These are phyloP conservation scores for Pachysandra terminalis DNA, from an alignment of 164 flowering plant species.

Conservation along the genomic window DNA sequence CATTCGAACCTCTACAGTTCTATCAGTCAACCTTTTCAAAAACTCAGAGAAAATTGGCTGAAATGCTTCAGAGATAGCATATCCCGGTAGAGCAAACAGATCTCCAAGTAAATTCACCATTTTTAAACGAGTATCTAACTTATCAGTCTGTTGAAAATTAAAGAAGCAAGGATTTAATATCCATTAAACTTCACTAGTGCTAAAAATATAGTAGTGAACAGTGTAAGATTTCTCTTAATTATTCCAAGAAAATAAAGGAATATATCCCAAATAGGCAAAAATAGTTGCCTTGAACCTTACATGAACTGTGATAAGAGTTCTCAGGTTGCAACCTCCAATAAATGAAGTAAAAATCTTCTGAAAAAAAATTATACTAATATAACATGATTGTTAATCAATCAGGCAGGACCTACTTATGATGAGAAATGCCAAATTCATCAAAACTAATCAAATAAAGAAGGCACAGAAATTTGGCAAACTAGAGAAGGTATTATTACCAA, in stretches of 20 bases:
- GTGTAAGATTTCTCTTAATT: neutral
- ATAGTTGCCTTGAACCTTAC: neutral
- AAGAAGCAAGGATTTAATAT: slow-evolving; percentile 5
- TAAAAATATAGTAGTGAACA: neutral
- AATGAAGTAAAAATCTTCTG: neutral
- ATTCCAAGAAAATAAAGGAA: neutral
- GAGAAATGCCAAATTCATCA: neutral
- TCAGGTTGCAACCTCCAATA: neutral
- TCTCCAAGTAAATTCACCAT: slow-evolving; percentile 82
- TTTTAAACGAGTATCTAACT: slow-evolving; percentile 68
- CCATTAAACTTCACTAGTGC: neutral
- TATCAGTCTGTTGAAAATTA: slow-evolving; percentile 59
- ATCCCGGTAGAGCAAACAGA: slow-evolving; percentile 67
- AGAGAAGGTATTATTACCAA: slow-evolving; percentile 54
- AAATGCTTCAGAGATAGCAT: slow-evolving; percentile 57
- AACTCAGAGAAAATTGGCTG: slow-evolving; percentile 81
- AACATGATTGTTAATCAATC: neutral
- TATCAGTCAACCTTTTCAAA: slow-evolving; percentile 88
- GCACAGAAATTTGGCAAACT: neutral
- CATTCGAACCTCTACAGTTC: slow-evolving; percentile 77
- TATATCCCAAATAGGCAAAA: neutral
- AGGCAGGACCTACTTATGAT: neutral
- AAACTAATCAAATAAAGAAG: neutral
- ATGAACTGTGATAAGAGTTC: neutral
- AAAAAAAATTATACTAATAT: no score